Evolutionary conservation across 768 basidiomycete species (phyloP).

Genomic region (Boletus vermiculosoides): DNA sequence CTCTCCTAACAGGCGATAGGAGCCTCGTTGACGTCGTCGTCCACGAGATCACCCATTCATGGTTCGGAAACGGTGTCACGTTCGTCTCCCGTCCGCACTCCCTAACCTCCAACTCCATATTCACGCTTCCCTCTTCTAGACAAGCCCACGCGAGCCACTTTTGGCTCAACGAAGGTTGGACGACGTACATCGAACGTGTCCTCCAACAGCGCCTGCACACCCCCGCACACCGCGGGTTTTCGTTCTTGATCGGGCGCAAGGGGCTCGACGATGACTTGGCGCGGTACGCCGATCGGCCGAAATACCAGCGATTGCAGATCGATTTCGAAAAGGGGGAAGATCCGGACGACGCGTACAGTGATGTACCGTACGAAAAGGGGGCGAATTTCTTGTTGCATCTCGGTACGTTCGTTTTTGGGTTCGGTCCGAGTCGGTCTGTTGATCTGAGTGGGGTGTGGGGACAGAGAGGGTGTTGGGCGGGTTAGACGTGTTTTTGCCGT

Average conservation of each 20-base stretch:
- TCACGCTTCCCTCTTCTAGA: constrained; percentile 27
- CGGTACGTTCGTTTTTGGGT: constrained; percentile 42
- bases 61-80: constrained; percentile 91
- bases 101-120: neutral
- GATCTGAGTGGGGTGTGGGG: neutral
- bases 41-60: constrained; percentile 82
- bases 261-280: constrained; percentile 66
- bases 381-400: constrained; percentile 83
- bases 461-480: constrained; percentile 18
- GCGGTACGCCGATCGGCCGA: constrained; percentile 55
- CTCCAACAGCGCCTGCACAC: constrained; percentile 69
- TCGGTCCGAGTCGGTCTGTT: neutral
- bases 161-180: constrained; percentile 94
- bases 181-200: constrained; percentile 88
- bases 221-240: constrained; percentile 76
- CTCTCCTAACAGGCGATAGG: constrained; percentile 83
- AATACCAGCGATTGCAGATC: constrained; percentile 76
- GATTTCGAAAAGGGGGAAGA: constrained; percentile 71
- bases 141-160: constrained; percentile 75
- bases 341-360: constrained; percentile 73
- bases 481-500: constrained; percentile 74
- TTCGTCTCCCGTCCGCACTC: constrained; percentile 23
- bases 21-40: constrained; percentile 88
- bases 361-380: constrained; percentile 87
- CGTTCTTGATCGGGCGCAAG: constrained; percentile 74